Evolutionary conservation across 192 early-diverging fungal species (phyloP), one percentile per base, ranked within the genome.

Genomic region (Geranomyces variabilis): DNA sequence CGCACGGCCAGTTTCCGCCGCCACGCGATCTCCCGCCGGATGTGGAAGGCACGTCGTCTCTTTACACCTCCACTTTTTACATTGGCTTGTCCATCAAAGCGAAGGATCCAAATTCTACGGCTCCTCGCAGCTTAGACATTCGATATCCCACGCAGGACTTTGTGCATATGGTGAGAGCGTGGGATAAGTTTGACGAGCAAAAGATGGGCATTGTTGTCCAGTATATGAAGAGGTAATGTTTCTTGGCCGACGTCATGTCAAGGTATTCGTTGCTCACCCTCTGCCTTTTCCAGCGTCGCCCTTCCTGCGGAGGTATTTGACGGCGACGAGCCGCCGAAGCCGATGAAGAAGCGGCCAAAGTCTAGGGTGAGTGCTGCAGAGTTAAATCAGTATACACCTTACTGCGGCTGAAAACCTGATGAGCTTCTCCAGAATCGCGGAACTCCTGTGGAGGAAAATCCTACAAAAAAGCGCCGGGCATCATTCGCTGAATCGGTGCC

Each of bases 1-100:
- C 88, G 7, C 85, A 90, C 48, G 96, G 93, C 26, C 83, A 76
- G 17, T 80, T 86, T 60, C 66, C 77, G 30, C 62, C 61, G 9
- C 28, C 67, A 7, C 33, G 64, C 6, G 65, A 53, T n/a, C 47
- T 67, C 13, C 56, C 55, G 19, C 63, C 63, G 5, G 79, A 78
- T n/a, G 74, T 75, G 58, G 28, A 36, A 61, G 72, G 26, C 51
- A 31, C 48, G 44, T 51, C 31, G 21, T 78, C 78, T 13, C 79
- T 93, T 17, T 89, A 88, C 66, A 92, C 91, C 2, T 91, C 94
- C 5, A 87, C 88, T 15, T 97, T 96, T 73, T 97, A 97, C 73
- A 87, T 99, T 75, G 97, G 96, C 1, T 73, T 99, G 17, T 73
- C 80, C 33, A 83, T 95, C 29, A 82, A 84, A 41, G 78, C 86